phyloP scores from a whole-genome alignment of 176 grass and related monocot species.

The Saccharum officinarum region DNA sequence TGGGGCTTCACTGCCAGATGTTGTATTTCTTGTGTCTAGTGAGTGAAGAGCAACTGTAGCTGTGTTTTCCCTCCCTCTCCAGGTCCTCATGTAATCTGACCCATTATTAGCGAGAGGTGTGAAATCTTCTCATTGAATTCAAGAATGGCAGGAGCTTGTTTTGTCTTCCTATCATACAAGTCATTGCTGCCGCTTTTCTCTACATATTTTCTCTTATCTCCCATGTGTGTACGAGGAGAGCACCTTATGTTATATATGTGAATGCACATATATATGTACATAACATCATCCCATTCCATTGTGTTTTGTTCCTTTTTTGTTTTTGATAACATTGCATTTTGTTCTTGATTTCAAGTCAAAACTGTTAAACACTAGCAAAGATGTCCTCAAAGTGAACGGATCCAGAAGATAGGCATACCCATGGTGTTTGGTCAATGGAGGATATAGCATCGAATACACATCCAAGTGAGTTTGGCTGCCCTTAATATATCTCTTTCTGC shows the following conservation, averaged over 20 bases:
- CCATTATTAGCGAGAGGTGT: background rate
- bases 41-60: background rate
- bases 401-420: background rate
- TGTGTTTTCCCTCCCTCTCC: background rate
- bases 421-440: background rate
- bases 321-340: background rate
- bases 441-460: background rate
- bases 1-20: conserved; percentile 63
- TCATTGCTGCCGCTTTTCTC: background rate
- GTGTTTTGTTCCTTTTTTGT: background rate
- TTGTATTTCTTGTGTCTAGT: conserved; percentile 9
- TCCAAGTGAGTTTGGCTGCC: background rate
- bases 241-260: background rate
- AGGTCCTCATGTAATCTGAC: background rate
- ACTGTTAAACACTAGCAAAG: background rate
- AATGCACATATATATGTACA: background rate
- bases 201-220: background rate
- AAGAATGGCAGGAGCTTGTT: background rate
- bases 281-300: background rate
- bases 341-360: background rate
- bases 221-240: background rate
- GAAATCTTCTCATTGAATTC: background rate
- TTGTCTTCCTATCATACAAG: background rate
- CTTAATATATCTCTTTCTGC: background rate
- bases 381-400: background rate